A percentile compares a stretch with the other conserved stretches of the same genome.
Evolutionary conservation across 176 grass and related monocot genomes (phyloP).

Genomic region (Avena insularis): DNA sequence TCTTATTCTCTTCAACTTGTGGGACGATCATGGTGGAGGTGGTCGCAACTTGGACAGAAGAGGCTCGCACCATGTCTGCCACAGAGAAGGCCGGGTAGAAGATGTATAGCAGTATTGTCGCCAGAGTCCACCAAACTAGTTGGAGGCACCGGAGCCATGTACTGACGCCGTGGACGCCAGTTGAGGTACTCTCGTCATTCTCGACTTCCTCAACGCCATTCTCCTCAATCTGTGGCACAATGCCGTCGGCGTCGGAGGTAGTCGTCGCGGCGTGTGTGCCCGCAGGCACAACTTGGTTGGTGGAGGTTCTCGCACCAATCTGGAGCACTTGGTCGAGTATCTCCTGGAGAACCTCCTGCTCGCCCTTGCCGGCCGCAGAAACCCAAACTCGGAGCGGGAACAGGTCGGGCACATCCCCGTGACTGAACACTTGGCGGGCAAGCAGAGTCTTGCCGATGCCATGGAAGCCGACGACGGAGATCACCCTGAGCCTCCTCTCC

Average conservation of each 20-base stretch:
- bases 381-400: constrained; percentile 1
- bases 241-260: background rate
- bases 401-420: background rate
- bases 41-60: background rate
- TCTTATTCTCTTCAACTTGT: background rate
- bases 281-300: background rate
- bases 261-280: background rate
- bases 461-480: background rate
- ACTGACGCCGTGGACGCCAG: background rate
- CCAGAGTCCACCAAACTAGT: background rate
- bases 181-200: background rate
- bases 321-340: background rate
- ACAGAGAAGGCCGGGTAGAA: background rate
- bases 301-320: background rate
- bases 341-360: background rate
- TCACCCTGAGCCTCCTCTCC: background rate
- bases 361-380: background rate
- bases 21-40: background rate
- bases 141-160: background rate
- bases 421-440: background rate
- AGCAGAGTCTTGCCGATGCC: background rate
- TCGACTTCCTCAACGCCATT: background rate
- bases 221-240: background rate
- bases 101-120: background rate
- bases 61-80: background rate